Conservation (phyloP, 1,284 basidiomycete genomes). For the Sanghuangporus weigelae region DNA sequence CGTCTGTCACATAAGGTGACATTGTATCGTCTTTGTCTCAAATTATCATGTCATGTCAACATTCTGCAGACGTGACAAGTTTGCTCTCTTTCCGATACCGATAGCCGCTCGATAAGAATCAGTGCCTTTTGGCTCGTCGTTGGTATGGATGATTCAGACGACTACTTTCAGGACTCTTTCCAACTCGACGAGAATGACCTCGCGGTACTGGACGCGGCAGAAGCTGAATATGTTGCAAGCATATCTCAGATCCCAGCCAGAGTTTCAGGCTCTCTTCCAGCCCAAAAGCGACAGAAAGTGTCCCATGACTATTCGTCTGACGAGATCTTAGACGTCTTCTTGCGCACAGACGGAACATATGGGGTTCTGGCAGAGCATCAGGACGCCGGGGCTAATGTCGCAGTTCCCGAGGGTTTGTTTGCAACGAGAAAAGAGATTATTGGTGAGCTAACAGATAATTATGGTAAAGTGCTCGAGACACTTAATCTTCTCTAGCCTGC, state of each 20-base stretch:
- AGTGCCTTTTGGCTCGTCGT: not conserved
- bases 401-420: not conserved
- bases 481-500: not conserved
- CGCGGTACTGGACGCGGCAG: conserved; percentile 55
- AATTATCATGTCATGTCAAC: no score
- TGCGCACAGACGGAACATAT: conserved; percentile 13
- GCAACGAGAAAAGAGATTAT: not conserved
- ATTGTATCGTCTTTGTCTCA: not conserved
- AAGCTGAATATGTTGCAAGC: conserved; percentile 41
- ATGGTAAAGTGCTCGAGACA: not conserved
- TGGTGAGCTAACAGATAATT: not conserved
- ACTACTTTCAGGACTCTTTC: conserved; percentile 58
- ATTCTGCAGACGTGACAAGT: not conserved
- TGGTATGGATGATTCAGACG: conserved; percentile 39
- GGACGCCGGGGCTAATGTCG: not conserved
- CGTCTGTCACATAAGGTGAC: not conserved
- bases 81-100: not conserved
- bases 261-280: conserved; percentile 28
- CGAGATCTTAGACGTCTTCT: conserved; percentile 5
- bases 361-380: not conserved
- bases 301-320: conserved; percentile 23
- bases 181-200: conserved; percentile 58
- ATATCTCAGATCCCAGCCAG: conserved; percentile 20
- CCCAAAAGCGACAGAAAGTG: conserved; percentile 52
- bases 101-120: not conserved